These are phyloP conservation scores for Musa schizocarpa DNA, from an alignment of 176 grass and related monocot species.

Conservation along the genomic window DNA sequence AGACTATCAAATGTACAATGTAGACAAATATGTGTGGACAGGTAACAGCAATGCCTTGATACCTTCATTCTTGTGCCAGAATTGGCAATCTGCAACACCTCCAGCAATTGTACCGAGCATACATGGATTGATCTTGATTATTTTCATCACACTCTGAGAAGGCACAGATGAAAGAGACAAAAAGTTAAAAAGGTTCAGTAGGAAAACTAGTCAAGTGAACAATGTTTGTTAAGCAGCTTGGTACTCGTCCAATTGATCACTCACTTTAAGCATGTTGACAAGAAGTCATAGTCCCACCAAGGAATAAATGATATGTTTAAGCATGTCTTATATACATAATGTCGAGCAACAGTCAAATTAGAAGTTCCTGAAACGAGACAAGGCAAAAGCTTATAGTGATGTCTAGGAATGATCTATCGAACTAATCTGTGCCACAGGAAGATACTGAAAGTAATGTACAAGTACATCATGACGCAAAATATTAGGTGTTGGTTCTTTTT, in stretches of 20 bases:
- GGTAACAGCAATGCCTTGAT: constrained; percentile 41
- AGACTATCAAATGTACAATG: background rate
- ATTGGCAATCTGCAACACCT: constrained; percentile 95
- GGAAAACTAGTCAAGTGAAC: background rate
- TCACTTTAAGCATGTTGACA: no score
- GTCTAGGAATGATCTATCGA: background rate
- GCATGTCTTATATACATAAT: background rate
- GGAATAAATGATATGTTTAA: background rate
- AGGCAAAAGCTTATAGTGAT: background rate
- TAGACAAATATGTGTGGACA: background rate
- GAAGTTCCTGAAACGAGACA: background rate
- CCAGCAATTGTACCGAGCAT: constrained; percentile 89
- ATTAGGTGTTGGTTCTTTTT: no score
- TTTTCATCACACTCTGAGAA: constrained; percentile 41
- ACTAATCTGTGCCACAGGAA: no score
- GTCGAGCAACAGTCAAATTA: background rate
- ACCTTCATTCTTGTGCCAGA: constrained; percentile 87
- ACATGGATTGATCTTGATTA: constrained; percentile 94
- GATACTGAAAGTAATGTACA: no score
- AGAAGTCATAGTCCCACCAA: no score
- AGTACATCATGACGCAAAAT: no score
- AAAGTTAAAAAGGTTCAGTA: background rate
- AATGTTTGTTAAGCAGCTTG: background rate
- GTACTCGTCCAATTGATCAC: background rate
- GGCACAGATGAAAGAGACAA: constrained; percentile 19